phyloP scores from a whole-genome alignment of 371 early-diverging fungal genomes.

The Sporodiniella umbellata region DNA sequence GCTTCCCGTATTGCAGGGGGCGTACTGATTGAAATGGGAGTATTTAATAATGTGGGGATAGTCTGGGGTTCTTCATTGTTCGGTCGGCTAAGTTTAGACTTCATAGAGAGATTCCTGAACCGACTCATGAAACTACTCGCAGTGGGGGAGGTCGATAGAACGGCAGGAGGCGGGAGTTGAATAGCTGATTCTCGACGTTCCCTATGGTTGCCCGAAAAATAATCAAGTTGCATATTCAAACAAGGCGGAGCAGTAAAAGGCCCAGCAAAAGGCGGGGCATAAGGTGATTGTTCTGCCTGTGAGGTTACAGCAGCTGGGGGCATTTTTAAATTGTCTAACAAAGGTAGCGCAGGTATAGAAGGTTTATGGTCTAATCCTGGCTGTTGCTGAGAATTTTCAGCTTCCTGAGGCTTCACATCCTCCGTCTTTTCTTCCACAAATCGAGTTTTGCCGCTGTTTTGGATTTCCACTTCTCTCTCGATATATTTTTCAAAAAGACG shows the following conservation, averaged over 20 bases:
- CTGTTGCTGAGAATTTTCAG: conserved; percentile 1
- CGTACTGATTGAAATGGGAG: not conserved
- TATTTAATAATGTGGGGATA: not conserved
- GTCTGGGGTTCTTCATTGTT: conserved; percentile 31
- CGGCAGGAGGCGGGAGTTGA: conserved; percentile 41
- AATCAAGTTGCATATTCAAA: conserved; percentile 31
- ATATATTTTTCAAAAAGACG: conserved; percentile 64
- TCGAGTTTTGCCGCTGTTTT: conserved; percentile 10
- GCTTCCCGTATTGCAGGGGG: no score
- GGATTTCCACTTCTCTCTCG: conserved; percentile 28
- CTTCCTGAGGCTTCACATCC: conserved; percentile 9
- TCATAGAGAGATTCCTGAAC: conserved; percentile 50
- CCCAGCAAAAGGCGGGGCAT: conserved; percentile 19
- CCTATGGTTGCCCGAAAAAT: conserved; percentile 47
- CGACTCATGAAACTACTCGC: conserved; percentile 52
- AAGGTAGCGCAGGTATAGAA: conserved; percentile 4
- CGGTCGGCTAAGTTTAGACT: conserved; percentile 45
- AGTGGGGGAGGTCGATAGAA: conserved; percentile 34
- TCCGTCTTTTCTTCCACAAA: conserved; percentile 9
- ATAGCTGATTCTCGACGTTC: conserved; percentile 23
- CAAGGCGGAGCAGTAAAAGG: conserved; percentile 48
- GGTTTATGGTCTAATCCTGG: not conserved
- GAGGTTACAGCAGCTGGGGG: conserved; percentile 29
- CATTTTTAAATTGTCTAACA: conserved; percentile 12
- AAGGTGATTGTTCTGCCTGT: conserved; percentile 13